A percentile compares a stretch with the other conserved stretches of the same genome.
Evolutionary conservation across 306 rosid species (phyloP).

Genomic region (Mucuna pruriens): DNA sequence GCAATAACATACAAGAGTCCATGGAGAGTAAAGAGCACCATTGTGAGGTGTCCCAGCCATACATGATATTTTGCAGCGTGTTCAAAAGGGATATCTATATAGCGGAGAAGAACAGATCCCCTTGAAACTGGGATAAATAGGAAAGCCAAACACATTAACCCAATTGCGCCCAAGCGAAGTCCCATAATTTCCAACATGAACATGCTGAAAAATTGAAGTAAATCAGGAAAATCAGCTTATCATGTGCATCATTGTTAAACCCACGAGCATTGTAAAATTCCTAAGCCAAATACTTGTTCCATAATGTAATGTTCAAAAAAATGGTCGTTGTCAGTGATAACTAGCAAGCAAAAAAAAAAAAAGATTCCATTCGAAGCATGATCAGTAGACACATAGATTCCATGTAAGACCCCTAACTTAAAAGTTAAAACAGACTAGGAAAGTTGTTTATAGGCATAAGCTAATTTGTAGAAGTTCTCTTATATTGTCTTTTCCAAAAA

Average conservation of each 20-base stretch:
- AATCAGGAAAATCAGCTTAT: constrained; percentile 35
- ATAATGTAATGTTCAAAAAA: constrained; percentile 6
- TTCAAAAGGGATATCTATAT: constrained; percentile 83
- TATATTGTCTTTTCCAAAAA: too few species aligned
- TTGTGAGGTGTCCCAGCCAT: constrained; percentile 98
- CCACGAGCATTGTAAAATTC: not conserved
- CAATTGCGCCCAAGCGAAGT: constrained; percentile 66
- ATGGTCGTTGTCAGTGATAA: not conserved
- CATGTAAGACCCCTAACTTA: not conserved
- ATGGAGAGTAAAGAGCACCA: constrained; percentile 85
- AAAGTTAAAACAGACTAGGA: not conserved
- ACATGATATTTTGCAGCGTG: constrained; percentile 92
- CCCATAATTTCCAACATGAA: constrained; percentile 61
- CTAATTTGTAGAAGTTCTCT: too few species aligned
- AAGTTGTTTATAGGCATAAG: not conserved
- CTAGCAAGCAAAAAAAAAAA: not conserved
- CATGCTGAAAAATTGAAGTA: constrained; percentile 51
- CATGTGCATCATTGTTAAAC: constrained; percentile 19
- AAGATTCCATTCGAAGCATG: constrained; percentile 9
- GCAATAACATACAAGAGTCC: constrained; percentile 61
- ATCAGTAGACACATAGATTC: not conserved
- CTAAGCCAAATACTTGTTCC: constrained; percentile 17
- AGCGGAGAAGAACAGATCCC: constrained; percentile 92
- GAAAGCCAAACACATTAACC: constrained; percentile 72
- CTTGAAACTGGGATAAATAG: constrained; percentile 86